Evolutionary conservation across 2,329 filamentous ascomycete genomes (phyloP).

Genomic region (Verticillium klebahnii): DNA sequence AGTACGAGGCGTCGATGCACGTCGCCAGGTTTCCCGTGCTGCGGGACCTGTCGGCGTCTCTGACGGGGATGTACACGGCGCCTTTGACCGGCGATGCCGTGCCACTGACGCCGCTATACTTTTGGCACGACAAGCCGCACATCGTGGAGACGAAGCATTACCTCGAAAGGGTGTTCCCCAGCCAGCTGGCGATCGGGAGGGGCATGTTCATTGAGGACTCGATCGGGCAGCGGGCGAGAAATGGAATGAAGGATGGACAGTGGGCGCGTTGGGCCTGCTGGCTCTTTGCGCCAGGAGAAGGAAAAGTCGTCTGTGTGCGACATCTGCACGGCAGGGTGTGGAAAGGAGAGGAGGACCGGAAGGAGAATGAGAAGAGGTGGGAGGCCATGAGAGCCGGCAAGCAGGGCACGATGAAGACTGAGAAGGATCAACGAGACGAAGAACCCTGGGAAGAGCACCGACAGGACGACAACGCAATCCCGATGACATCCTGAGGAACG

Average conservation of each 20-base stretch:
- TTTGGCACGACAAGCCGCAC: constrained; percentile 57
- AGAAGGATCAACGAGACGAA: background rate
- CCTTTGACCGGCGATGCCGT: constrained; percentile 19
- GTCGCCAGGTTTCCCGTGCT: constrained; percentile 37
- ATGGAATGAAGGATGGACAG: constrained; percentile 49
- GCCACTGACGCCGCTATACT: constrained; percentile 50
- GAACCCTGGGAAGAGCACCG: background rate
- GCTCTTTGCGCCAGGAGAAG: constrained; percentile 48
- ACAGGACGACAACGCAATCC: background rate
- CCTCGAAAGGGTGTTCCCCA: constrained; percentile 42
- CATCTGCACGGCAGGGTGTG: constrained; percentile 49
- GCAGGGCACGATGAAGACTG: background rate
- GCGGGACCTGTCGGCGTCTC: constrained; percentile 31
- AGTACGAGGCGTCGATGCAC: constrained; percentile 43
- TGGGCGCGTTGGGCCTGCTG: constrained; percentile 52
- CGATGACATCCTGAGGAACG: background rate
- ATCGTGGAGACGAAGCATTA: constrained; percentile 45
- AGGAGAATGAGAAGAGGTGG: background rate
- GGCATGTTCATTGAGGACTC: constrained; percentile 55
- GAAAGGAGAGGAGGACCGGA: constrained; percentile 32
- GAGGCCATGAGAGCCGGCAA: background rate
- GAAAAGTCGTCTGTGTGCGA: constrained; percentile 38
- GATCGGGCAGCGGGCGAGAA: constrained; percentile 48
- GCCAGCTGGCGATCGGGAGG: constrained; percentile 41
- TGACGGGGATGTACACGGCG: constrained; percentile 14